These are phyloP conservation scores for Zymoseptoria passerinii DNA, from an alignment of 2,329 filamentous ascomycete species.

Conservation along the genomic window DNA sequence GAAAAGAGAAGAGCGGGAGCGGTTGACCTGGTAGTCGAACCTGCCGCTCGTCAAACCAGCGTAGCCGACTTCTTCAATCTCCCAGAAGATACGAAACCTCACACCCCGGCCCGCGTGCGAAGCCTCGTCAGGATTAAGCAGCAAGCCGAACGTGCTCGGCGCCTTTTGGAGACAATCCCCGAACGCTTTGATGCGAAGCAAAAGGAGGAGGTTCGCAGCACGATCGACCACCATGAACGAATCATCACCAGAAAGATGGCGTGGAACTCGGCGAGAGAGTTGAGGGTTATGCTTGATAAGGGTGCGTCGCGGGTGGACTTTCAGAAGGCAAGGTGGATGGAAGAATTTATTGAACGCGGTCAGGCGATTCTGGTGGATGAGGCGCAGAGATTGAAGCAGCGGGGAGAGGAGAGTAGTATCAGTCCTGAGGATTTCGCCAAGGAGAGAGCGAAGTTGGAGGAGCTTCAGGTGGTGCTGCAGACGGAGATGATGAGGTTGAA, in stretches of 20 bases:
- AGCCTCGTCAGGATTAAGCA: conserved; percentile 8
- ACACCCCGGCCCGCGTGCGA: conserved; percentile 7
- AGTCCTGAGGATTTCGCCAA: conserved; percentile 8
- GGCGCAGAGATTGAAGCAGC: conserved; percentile 10
- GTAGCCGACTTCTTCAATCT: conserved; percentile 18
- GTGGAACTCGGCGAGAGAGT: conserved; percentile 17
- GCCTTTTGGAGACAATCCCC: background rate
- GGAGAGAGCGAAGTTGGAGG: conserved; percentile 13
- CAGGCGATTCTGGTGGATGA: conserved; percentile 18
- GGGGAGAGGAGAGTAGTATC: conserved; percentile 13
- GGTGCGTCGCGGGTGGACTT: conserved; percentile 16
- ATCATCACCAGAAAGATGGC: conserved; percentile 17
- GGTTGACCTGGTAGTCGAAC: conserved; percentile 3
- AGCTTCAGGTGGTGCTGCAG: conserved; percentile 14
- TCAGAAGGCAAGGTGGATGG: conserved; percentile 18
- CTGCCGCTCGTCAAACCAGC: conserved; percentile 12
- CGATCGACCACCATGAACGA: conserved; percentile 10
- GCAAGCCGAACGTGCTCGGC: conserved; percentile 2
- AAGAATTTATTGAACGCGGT: conserved; percentile 23
- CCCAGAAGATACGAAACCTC: conserved; percentile 7
- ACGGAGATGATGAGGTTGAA: conserved; percentile 21
- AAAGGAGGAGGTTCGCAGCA: conserved; percentile 7
- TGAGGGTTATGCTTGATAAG: conserved; percentile 24
- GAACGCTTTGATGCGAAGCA: background rate
- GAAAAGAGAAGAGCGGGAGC: background rate